Base-by-base conservation (phyloP, 768 basidiomycete species). In the Baorangia bicolor region DNA sequence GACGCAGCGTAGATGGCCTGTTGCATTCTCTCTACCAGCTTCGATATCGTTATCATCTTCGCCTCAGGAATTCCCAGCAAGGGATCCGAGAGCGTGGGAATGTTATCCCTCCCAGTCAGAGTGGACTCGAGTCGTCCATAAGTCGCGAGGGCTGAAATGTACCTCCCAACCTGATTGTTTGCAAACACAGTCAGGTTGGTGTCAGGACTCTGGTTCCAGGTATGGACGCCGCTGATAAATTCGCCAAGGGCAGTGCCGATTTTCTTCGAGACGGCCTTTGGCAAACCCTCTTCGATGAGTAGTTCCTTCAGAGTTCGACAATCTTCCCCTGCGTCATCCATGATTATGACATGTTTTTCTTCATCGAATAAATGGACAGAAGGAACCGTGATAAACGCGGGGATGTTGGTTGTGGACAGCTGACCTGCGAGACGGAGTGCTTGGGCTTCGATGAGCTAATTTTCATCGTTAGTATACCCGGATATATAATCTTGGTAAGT, bases 291-390 rank as follows among this genome's bases (percentile, higher is more conserved):
- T 31, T 72, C 66, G 31, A 75, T 65, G 54, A 81, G 63, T 8
- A 76, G 56, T 10, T 73, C 63, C 59, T 82, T 83, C 45, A 82
- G 66, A 4, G 69, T 78, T 39, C 39, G 54, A 20, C 52, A 42
- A 4, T 66, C 58, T 31, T 63, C 65, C 4, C 87, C 86, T 49
- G 75, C 77, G 55, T 88, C 87, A 42, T 85, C 81, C 77, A 88
- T 85, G 64, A 88, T 77, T 37, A 88, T 75, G 14, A 78, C 79
- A 56, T 80, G 73, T 11, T 65, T 73, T 25, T 69, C 71, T 38
- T 76, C 65, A 60, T 88, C 86, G 63, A 81, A 78, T 33, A 74
- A 67, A 61, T 80, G 71, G 16, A 87, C 71, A 7, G 54, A 64
- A 2, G 86, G 85, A 5, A 81, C 78, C 2, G 74, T 77, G 45